Base-by-base conservation (phyloP, 257 asterid genomes). In the Vinca minor region DNA sequence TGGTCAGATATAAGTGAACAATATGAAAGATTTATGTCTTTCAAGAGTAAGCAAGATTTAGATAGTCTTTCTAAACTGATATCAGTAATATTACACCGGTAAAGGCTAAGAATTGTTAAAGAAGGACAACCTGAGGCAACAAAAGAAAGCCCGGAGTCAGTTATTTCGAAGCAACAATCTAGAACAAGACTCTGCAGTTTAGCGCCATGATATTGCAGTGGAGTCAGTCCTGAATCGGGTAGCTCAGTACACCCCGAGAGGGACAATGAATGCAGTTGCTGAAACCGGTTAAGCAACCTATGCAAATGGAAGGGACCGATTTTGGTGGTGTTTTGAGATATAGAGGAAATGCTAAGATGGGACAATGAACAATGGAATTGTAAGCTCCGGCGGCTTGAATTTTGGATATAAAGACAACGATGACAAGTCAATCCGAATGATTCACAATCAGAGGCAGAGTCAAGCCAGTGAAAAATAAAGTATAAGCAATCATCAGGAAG, bases 381-480 rank as follows among this genome's bases (percentile, higher is more conserved):
- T 57, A 89, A 80, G 12, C 86, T 81, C 41, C 70, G 77, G 71
- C 93, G 86, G 64, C 76, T 64, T 18, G 74, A 75, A 65, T 85
- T 89, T 68, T 89, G 89, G 48, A 89, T 79, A 25, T 69, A 70
- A 69, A 84, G 87, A 87, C 89, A 89, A 28, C 78, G 86, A 17
- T 49, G 85, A 62, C 94, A 88, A 59, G 96, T 81, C 70, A 84
- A 66, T 18, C 95, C 95, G 65, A 88, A 82, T 26, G 95, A 74
- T 35, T 84, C 88, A 48, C 90, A 82, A 63, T 84, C 90, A 8
- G 62, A 71, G 54, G 75, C 50, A 44, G 82, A 69, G 65, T 72
- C 77, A 50, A 87, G 96, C 67, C 65, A 68, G 70, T 69, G 73
- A 49, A 85, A 85, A 63, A 87, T 82, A 25, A 76, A 69, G 62